A percentile compares a stretch with the other conserved stretches of the same genome.
Evolutionary conservation across 495 filamentous ascomycete species (phyloP).

Genomic region (Cetradonia linearis): DNA sequence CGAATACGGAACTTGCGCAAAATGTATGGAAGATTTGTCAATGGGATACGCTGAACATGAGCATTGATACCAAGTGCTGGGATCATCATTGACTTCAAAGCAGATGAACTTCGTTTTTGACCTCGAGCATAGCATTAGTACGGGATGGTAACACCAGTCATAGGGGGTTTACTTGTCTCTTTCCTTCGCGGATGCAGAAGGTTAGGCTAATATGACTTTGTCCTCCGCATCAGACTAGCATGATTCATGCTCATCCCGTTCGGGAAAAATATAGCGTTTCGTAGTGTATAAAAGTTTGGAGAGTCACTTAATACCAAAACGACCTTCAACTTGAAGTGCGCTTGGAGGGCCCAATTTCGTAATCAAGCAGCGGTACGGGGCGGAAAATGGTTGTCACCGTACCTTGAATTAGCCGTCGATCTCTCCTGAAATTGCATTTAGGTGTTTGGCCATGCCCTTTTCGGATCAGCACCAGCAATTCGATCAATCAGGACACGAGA

Average conservation of each 20-base stretch:
- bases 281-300: not conserved
- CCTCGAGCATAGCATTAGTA: not conserved
- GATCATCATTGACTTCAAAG: not conserved
- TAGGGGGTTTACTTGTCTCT: not conserved
- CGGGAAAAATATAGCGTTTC: no score
- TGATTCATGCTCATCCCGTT: not conserved
- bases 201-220: not conserved
- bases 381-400: not conserved
- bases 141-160: not conserved
- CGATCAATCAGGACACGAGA: not conserved
- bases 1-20: not conserved
- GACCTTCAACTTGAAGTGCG: no score
- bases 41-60: not conserved
- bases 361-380: no score
- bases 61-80: not conserved
- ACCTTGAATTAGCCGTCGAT: constrained; percentile 5
- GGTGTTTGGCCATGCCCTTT: constrained; percentile 3
- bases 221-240: not conserved
- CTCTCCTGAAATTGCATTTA: not conserved
- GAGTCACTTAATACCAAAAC: no score
- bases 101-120: not conserved
- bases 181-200: not conserved
- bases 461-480: not conserved
- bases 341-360: no score
- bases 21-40: not conserved